phyloP scores from a whole-genome alignment of 1,284 basidiomycete genomes.

The Irpex sp. region DNA sequence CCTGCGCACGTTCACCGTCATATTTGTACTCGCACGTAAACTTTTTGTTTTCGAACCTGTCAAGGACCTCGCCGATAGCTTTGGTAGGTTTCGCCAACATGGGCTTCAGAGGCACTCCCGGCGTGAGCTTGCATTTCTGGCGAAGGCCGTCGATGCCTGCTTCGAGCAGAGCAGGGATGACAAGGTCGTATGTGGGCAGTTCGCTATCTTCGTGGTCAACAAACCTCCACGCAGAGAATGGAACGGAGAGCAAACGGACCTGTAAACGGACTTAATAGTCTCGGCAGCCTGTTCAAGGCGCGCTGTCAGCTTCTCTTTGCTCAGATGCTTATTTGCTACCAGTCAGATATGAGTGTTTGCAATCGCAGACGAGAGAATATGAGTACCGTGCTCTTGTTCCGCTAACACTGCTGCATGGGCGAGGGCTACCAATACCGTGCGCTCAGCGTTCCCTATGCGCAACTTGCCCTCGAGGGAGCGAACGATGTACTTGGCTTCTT shows the following conservation, averaged over 20 bases:
- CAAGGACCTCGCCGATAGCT: constrained; percentile 97
- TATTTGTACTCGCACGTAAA: constrained; percentile 99
- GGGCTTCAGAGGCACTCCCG: constrained; percentile 95
- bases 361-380: not conserved
- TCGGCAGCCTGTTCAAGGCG: constrained; percentile 80
- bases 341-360: not conserved
- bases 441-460: constrained; percentile 95
- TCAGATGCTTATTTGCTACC: constrained; percentile 70
- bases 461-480: constrained; percentile 96
- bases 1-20: constrained; percentile 97
- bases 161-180: constrained; percentile 89
- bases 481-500: constrained; percentile 94
- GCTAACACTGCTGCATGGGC: constrained; percentile 84
- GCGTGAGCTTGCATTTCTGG: constrained; percentile 86
- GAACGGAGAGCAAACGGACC: constrained; percentile 41
- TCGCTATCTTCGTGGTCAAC: constrained; percentile 54
- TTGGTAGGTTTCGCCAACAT: constrained; percentile 99
- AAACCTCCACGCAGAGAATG: not conserved
- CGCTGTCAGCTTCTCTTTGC: constrained; percentile 67
- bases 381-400: constrained; percentile 63
- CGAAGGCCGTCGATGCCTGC: constrained; percentile 73
- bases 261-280: constrained; percentile 89
- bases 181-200: constrained; percentile 89
- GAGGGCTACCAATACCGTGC: constrained; percentile 85
- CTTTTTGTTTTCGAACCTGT: constrained; percentile 92